Evolutionary conservation across 148 eudicot species (phyloP).

Genomic region (Vaccinium darrowii): DNA sequence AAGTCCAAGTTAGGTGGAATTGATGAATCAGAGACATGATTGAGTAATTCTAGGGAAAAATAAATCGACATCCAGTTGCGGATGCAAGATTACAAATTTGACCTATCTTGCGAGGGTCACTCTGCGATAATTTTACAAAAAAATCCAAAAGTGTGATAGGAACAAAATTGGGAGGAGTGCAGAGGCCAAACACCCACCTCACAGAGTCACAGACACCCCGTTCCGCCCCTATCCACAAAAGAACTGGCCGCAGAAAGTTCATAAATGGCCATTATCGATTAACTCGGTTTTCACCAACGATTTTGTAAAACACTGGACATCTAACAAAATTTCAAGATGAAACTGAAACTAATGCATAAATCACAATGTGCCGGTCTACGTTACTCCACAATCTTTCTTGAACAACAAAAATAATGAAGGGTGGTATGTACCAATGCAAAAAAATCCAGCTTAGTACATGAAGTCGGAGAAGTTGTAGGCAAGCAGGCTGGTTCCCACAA

Average conservation of each 20-base stretch:
- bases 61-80: not conserved
- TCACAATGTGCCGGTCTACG: not conserved
- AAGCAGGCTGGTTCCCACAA: not conserved
- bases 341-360: not conserved
- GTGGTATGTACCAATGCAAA: not conserved
- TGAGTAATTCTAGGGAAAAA: not conserved
- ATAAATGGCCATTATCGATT: not conserved
- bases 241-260: not conserved
- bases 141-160: too few relatives aligned
- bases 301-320: too few relatives aligned
- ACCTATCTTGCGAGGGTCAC: too few relatives aligned
- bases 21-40: not conserved
- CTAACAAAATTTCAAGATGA: not conserved
- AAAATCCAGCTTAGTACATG: not conserved
- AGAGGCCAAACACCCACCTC: too few relatives aligned
- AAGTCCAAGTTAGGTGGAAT: slow-evolving; percentile 15
- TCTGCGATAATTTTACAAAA: too few relatives aligned
- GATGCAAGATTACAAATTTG: too few relatives aligned
- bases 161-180: too few relatives aligned
- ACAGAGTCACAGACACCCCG: too few relatives aligned
- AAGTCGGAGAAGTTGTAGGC: not conserved
- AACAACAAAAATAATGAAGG: not conserved
- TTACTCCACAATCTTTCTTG: not conserved
- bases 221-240: not conserved
- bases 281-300: not conserved